Evolutionary conservation across 2,329 filamentous ascomycete genomes (phyloP).

Genomic region (Furcasterigmium sp.): DNA sequence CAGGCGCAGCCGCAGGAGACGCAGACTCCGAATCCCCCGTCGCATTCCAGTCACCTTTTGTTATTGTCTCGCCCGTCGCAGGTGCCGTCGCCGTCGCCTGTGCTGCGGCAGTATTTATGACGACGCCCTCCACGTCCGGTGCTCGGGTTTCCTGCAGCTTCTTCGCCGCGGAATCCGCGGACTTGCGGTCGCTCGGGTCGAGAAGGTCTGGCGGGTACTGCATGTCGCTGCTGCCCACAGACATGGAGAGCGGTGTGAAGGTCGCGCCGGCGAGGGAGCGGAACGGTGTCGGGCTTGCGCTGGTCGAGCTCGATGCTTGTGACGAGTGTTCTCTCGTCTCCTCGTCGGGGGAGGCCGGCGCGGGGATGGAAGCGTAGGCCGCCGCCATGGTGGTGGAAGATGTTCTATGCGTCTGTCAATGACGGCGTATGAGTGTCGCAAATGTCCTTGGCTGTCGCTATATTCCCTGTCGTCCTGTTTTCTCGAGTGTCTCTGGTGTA

Average conservation of each 20-base stretch:
- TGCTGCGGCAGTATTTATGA: neutral
- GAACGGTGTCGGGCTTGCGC: slow-evolving; percentile 12
- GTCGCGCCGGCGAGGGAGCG: slow-evolving; percentile 16
- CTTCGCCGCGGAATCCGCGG: too few relatives aligned
- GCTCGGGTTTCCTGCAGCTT: too few relatives aligned
- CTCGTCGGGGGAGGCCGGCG: slow-evolving; percentile 1
- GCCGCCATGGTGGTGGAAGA: slow-evolving; percentile 3
- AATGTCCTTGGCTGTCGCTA: neutral
- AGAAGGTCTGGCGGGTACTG: slow-evolving; percentile 5
- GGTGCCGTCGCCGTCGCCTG: neutral
- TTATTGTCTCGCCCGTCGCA: neutral
- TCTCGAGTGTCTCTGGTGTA: neutral
- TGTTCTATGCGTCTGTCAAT: slow-evolving; percentile 2
- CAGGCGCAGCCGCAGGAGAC: neutral
- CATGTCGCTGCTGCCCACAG: slow-evolving; percentile 12
- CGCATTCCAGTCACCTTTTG: neutral
- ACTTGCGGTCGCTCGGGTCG: neutral
- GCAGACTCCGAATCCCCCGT: neutral
- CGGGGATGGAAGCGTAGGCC: slow-evolving; percentile 1
- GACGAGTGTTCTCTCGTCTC: slow-evolving; percentile 8
- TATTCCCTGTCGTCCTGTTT: slow-evolving; percentile 1
- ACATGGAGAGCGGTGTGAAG: slow-evolving; percentile 25
- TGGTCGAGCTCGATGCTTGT: slow-evolving; percentile 11
- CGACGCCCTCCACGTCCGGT: neutral
- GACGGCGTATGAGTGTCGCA: too few relatives aligned